Conservation (phyloP, 2,329 filamentous ascomycete species). For the Talaromyces sp. region DNA sequence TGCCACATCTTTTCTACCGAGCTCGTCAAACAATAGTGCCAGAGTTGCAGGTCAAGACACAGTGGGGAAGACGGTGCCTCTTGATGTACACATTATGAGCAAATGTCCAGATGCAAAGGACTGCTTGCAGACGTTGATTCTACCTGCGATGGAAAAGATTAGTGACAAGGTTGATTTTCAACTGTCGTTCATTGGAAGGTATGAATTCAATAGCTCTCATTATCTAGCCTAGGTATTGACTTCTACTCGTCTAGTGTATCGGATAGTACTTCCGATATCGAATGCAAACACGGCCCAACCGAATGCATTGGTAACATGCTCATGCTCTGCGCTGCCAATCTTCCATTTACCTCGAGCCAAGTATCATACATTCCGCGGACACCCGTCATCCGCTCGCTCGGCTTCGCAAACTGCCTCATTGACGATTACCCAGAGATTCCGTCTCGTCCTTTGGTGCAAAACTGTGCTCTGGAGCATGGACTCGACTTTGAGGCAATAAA, state of each 20-base stretch:
- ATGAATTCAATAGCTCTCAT: conserved; percentile 24
- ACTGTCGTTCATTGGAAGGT: conserved; percentile 83
- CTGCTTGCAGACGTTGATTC: conserved; percentile 72
- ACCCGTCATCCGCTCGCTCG: conserved; percentile 74
- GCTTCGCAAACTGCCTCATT: conserved; percentile 87
- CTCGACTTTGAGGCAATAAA: conserved; percentile 79
- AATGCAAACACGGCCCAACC: conserved; percentile 80
- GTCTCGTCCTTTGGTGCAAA: conserved; percentile 68
- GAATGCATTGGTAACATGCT: conserved; percentile 95
- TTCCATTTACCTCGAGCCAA: conserved; percentile 42
- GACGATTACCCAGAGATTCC: conserved; percentile 73
- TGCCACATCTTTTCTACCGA: neutral
- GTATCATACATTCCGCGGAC: conserved; percentile 54
- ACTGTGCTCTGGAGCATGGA: conserved; percentile 86
- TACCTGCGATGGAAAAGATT: conserved; percentile 80
- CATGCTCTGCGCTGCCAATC: conserved; percentile 78
- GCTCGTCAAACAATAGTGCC: neutral
- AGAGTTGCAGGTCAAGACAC: conserved; percentile 9
- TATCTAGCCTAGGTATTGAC: neutral
- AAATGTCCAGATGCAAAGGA: conserved; percentile 91
- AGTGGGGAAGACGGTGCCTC: conserved; percentile 51
- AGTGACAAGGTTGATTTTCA: conserved; percentile 84
- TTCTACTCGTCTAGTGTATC: conserved; percentile 48
- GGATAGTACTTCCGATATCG: conserved; percentile 72
- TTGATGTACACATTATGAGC: conserved; percentile 95